phyloP scores from a whole-genome alignment of 2,329 filamentous ascomycete species.

The Fusarium udum region DNA sequence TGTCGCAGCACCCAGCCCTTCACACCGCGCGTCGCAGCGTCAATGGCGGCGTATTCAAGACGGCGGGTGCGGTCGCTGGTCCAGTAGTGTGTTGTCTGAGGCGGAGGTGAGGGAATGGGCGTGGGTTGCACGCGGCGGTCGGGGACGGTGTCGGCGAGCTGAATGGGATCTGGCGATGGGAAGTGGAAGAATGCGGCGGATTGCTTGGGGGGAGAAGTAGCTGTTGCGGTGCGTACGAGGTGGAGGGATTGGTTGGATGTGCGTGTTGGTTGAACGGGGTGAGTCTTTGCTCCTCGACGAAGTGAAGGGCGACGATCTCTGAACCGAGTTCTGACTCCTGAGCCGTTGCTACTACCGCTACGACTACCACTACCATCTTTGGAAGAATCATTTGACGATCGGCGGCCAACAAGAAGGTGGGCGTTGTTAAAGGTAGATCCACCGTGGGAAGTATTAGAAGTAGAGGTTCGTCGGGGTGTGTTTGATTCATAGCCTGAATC shows the following conservation, averaged over 20 bases:
- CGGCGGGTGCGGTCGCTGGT: conserved; percentile 70
- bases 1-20: conserved; percentile 68
- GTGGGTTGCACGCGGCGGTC: conserved; percentile 30
- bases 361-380: conserved; percentile 9
- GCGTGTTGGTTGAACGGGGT: conserved; percentile 37
- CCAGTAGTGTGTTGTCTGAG: conserved; percentile 73
- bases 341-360: conserved; percentile 17
- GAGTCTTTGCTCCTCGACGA: conserved; percentile 54
- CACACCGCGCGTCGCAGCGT: conserved; percentile 68
- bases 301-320: conserved; percentile 56
- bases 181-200: conserved; percentile 60
- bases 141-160: conserved; percentile 38
- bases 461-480: conserved; percentile 51
- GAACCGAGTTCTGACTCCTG: conserved; percentile 42
- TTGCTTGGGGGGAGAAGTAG: conserved; percentile 30
- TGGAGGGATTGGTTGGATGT: conserved; percentile 48
- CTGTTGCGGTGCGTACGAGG: conserved; percentile 48
- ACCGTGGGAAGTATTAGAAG: conserved; percentile 46
- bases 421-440: conserved; percentile 28
- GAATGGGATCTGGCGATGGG: conserved; percentile 54
- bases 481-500: conserved; percentile 69
- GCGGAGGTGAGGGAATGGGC: conserved; percentile 56
- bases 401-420: conserved; percentile 45
- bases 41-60: conserved; percentile 73
- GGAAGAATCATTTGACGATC: conserved; percentile 48